phyloP scores from a whole-genome alignment of 371 early-diverging fungal genomes.

The Lichtheimia corymbifera region DNA sequence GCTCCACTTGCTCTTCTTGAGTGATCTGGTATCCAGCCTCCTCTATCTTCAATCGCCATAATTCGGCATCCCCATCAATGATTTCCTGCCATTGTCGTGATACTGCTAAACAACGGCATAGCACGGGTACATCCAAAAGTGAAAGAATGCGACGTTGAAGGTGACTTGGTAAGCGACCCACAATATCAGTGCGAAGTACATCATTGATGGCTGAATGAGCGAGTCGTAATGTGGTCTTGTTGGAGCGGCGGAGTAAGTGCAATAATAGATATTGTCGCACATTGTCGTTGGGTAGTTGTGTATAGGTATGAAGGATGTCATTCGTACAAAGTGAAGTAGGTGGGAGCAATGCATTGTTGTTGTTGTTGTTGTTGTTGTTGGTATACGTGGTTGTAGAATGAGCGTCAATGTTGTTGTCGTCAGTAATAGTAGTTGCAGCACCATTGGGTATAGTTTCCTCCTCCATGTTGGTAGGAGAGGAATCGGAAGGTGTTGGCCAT shows the following conservation, averaged over 20 bases:
- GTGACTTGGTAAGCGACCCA: constrained; percentile 81
- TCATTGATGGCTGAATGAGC: constrained; percentile 75
- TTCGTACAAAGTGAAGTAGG: not conserved
- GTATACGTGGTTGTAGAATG: not conserved
- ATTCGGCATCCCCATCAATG: constrained; percentile 71
- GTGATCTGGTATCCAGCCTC: constrained; percentile 12
- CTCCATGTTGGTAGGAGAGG: no score
- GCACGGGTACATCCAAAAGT: constrained; percentile 74
- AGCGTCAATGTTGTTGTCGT: not conserved
- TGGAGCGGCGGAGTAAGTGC: constrained; percentile 31
- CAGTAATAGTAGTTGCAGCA: not conserved
- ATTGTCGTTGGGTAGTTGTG: constrained; percentile 8
- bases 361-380: not conserved
- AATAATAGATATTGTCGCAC: constrained; percentile 17
- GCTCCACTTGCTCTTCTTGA: not conserved
- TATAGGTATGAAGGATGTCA: constrained; percentile 17
- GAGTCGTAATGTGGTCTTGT: constrained; percentile 77
- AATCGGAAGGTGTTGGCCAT: not conserved
- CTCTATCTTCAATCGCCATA: constrained; percentile 40
- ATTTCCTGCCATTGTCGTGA: constrained; percentile 72
- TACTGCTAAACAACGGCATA: constrained; percentile 80
- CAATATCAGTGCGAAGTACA: constrained; percentile 83
- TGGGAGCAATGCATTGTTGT: not conserved
- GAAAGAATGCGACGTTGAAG: constrained; percentile 74
- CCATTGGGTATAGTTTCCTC: no score